These are phyloP conservation scores for Esteya vermicola DNA, from an alignment of 2,329 filamentous ascomycete genomes.

Conservation along the genomic window DNA sequence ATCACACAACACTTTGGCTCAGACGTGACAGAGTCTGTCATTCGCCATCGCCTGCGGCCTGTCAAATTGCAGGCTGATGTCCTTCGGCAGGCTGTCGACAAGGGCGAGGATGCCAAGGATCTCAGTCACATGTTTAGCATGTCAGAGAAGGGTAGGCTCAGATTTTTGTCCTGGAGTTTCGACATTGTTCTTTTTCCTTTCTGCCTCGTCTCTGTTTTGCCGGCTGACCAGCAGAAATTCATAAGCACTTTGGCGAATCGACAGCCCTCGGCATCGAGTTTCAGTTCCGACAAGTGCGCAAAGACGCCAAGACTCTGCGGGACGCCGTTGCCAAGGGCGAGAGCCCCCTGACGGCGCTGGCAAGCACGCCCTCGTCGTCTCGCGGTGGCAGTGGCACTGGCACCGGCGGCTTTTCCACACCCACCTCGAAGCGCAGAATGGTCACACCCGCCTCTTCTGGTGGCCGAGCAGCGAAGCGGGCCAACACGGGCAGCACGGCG, in stretches of 20 bases:
- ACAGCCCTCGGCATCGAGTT: conserved; percentile 44
- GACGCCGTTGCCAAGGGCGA: conserved; percentile 27
- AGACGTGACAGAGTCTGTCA: conserved; percentile 30
- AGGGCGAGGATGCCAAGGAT: conserved; percentile 27
- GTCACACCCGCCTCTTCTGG: no score
- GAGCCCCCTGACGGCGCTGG: conserved; percentile 25
- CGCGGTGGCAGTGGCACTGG: no score
- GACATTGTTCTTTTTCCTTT: not conserved
- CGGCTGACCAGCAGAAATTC: conserved; percentile 31
- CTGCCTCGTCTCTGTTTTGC: not conserved
- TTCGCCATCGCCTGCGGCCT: conserved; percentile 38
- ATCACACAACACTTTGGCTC: conserved; percentile 32
- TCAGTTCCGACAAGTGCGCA: conserved; percentile 43
- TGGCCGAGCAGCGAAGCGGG: not conserved
- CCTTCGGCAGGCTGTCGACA: conserved; percentile 20
- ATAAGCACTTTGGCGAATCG: conserved; percentile 44
- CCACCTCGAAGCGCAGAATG: no score
- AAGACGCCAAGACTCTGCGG: conserved; percentile 33
- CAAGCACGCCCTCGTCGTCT: conserved; percentile 15
- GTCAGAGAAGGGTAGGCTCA: conserved; percentile 25
- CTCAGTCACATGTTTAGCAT: conserved; percentile 25
- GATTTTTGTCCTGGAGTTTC: not conserved
- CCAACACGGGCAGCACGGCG: not conserved
- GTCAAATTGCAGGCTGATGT: conserved; percentile 27
- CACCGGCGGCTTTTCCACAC: no score